Evolutionary conservation across 495 filamentous ascomycete genomes (phyloP).

Genomic region (Podospora pseudoanserina): DNA sequence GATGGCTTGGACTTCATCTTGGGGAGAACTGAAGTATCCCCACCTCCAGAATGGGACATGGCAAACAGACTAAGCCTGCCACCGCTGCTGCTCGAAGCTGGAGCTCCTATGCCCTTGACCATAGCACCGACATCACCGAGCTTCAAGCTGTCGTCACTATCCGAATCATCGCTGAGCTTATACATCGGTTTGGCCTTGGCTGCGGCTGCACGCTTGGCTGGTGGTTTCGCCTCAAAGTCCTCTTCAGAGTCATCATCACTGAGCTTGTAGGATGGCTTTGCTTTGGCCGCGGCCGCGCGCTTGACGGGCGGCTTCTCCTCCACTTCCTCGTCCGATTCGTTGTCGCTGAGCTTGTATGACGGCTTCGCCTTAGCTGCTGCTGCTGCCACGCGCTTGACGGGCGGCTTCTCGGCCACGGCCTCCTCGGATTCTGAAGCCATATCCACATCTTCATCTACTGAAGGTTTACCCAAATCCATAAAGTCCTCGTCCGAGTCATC

Average conservation of each 20-base stretch:
- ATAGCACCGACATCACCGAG: constrained; percentile 82
- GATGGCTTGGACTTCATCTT: constrained; percentile 53
- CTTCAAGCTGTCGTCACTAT: constrained; percentile 57
- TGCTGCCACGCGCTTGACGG: constrained; percentile 14
- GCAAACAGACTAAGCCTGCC: constrained; percentile 66
- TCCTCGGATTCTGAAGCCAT: constrained; percentile 14
- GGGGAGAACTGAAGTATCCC: constrained; percentile 33
- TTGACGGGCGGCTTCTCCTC: constrained; percentile 18
- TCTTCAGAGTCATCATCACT: constrained; percentile 1
- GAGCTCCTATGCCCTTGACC: constrained; percentile 80
- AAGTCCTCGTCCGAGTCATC: constrained; percentile 45
- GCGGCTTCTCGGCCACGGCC: constrained; percentile 13
- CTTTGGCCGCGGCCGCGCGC: constrained; percentile 16
- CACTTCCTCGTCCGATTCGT: constrained; percentile 15
- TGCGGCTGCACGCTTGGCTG: constrained; percentile 39
- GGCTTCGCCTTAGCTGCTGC: constrained; percentile 6
- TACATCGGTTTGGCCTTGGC: constrained; percentile 40
- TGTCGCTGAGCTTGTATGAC: constrained; percentile 7
- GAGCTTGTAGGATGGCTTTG: constrained; percentile 8
- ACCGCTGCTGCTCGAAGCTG: constrained; percentile 38
- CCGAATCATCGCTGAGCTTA: constrained; percentile 42
- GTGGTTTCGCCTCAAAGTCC: constrained; percentile 24
- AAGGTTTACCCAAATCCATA: constrained; percentile 30
- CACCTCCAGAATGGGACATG: constrained; percentile 62
- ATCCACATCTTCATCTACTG: constrained; percentile 23